Evolutionary conservation across 78 protist species (phyloP).

Genomic region (Bigelowiella natans): DNA sequence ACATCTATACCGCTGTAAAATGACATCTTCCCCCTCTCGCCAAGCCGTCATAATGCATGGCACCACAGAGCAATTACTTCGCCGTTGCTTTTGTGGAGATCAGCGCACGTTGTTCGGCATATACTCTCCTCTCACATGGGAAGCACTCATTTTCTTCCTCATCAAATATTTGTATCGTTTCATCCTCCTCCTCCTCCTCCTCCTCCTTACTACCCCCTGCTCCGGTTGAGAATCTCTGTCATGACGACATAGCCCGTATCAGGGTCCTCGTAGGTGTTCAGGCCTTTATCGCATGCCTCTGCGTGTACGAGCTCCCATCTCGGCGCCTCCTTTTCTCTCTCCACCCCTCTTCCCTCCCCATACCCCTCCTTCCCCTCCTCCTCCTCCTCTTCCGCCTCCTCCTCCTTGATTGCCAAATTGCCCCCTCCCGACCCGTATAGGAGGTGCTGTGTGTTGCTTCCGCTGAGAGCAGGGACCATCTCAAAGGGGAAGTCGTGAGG

Average conservation of each 20-base stretch:
- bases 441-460: no score
- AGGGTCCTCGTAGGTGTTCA: slow-evolving; percentile 28
- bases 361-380: background rate
- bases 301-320: slow-evolving; percentile 14
- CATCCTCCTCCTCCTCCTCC: no score
- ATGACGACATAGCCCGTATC: slow-evolving; percentile 37
- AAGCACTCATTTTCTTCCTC: no score
- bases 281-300: background rate
- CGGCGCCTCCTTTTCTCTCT: background rate
- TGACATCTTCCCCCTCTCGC: background rate
- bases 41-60: background rate
- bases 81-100: no score
- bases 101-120: no score
- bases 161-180: no score
- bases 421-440: background rate
- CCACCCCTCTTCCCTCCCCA: background rate
- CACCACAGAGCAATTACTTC: background rate
- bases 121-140: no score
- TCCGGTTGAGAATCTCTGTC: background rate
- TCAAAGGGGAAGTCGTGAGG: background rate
- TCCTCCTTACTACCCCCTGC: no score
- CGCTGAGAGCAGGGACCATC: background rate
- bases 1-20: background rate
- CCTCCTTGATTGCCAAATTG: background rate
- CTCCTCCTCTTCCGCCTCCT: background rate